Evolutionary conservation across 169 alveolate genomes (phyloP).

Genomic region (Plasmodium coatneyi): DNA sequence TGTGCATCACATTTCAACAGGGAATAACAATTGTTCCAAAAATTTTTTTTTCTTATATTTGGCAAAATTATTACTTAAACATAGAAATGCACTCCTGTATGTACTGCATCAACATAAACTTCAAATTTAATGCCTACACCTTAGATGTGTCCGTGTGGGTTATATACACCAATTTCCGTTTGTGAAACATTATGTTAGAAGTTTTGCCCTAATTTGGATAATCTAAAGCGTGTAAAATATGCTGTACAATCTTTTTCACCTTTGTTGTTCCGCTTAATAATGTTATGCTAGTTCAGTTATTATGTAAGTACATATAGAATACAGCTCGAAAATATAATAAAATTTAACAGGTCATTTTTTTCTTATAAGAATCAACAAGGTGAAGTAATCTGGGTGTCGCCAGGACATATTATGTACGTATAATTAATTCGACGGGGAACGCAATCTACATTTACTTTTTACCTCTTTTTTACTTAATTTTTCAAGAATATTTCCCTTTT

Average conservation of each 20-base stretch:
- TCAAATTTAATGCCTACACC: background rate
- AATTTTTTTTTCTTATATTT: too few species aligned
- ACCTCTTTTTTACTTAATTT: too few species aligned
- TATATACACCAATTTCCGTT: background rate
- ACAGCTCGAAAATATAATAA: background rate
- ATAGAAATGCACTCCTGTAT: background rate
- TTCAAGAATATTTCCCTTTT: background rate
- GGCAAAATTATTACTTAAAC: background rate
- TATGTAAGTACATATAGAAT: background rate
- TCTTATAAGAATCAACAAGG: background rate
- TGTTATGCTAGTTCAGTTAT: background rate
- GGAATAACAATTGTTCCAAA: background rate
- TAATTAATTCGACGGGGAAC: background rate
- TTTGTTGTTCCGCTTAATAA: background rate
- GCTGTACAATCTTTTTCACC: background rate
- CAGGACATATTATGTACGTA: background rate
- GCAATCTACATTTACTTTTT: background rate
- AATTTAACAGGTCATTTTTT: background rate
- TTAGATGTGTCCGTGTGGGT: background rate
- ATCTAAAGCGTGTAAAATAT: background rate
- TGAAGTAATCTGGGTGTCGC: background rate
- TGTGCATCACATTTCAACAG: background rate
- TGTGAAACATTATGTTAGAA: background rate
- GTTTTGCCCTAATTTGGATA: background rate
- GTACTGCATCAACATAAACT: background rate